A percentile compares a stretch with the other conserved stretches of the same genome.
Evolutionary conservation across 2,329 filamentous ascomycete species (phyloP).

Genomic region (Coniochaeta sp.): DNA sequence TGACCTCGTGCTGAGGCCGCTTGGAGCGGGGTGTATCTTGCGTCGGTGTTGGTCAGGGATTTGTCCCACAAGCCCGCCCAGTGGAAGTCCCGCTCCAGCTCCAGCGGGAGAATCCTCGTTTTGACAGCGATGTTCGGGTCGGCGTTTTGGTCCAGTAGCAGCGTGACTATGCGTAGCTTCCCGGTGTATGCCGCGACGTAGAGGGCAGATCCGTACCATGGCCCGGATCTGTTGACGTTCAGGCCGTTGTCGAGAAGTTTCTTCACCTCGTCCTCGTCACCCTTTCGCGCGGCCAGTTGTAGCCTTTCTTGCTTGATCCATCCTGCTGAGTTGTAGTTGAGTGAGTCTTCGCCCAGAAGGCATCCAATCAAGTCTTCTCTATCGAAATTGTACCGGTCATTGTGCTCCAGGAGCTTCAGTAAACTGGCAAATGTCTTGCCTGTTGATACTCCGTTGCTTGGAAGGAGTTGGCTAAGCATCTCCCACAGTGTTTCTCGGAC

Average conservation of each 20-base stretch:
- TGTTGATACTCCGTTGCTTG: background rate
- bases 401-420: background rate
- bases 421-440: background rate
- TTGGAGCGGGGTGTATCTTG: background rate
- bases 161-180: background rate
- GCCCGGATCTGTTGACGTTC: background rate
- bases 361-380: background rate
- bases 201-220: background rate
- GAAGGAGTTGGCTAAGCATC: background rate
- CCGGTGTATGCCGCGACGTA: background rate
- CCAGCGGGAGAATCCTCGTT: background rate
- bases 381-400: background rate
- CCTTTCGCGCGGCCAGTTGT: background rate
- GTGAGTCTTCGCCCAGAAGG: background rate
- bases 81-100: background rate
- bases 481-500: background rate
- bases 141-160: background rate
- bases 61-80: background rate
- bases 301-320: background rate
- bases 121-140: background rate
- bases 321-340: background rate
- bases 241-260: background rate
- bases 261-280: background rate
- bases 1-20: background rate
- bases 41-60: background rate